These are phyloP conservation scores for Acer negundo DNA, from an alignment of 345 rosid species.

Conservation along the genomic window DNA sequence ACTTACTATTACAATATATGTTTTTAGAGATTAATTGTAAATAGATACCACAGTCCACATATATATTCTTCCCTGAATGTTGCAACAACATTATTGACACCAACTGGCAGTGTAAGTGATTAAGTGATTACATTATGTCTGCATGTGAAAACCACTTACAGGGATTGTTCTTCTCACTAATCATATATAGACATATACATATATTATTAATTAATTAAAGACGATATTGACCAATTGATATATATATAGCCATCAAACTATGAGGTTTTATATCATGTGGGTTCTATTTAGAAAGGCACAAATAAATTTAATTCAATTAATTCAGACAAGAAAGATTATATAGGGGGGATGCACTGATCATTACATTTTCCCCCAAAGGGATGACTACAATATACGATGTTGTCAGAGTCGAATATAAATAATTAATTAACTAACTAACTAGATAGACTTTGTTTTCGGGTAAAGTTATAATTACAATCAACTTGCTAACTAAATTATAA, in stretches of 20 bases:
- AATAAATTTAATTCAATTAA: neutral
- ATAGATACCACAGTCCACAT: too few relatives aligned
- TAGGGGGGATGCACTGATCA: conserved; percentile 4
- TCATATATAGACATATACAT: neutral
- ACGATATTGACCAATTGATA: neutral
- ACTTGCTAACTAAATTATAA: neutral
- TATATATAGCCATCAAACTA: neutral
- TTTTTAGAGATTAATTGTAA: too few relatives aligned
- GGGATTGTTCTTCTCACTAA: neutral
- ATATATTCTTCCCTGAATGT: neutral
- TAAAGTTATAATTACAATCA: neutral
- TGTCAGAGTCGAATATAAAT: neutral
- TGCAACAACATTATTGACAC: neutral
- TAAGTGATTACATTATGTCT: neutral
- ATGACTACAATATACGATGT: conserved; percentile 7
- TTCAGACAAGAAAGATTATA: neutral
- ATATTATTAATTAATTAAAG: too few relatives aligned
- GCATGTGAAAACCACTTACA: conserved; percentile 8
- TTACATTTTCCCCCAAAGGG: neutral
- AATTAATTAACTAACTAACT: neutral
- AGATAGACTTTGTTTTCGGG: neutral
- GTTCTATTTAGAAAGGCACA: neutral
- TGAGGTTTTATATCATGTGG: neutral
- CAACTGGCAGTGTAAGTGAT: neutral
- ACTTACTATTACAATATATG: too few relatives aligned